A percentile compares a stretch with the other conserved stretches of the same genome.
Evolutionary conservation across 116 monocot species (phyloP).

Genomic region (Cymodocea nodosa): DNA sequence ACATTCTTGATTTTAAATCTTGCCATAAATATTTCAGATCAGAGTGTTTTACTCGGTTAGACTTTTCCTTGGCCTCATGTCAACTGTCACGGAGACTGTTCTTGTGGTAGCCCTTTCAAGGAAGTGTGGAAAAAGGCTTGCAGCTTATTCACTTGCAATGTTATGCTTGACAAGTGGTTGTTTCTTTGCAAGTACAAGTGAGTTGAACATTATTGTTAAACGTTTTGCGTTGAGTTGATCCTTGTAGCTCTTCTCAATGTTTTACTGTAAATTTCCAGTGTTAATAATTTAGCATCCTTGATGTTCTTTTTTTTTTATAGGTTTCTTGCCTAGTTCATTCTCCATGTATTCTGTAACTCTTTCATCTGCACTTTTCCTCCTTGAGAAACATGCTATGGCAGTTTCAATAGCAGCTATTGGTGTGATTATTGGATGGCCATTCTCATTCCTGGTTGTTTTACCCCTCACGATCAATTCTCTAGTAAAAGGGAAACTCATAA

Average conservation of each 20-base stretch:
- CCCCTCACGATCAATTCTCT: slow-evolving; percentile 69
- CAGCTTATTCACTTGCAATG: slow-evolving; percentile 80
- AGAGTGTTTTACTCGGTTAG: slow-evolving; percentile 82
- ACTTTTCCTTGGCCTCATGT: slow-evolving; percentile 83
- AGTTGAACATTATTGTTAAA: slow-evolving; percentile 4
- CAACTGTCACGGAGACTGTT: slow-evolving; percentile 61
- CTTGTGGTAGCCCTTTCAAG: slow-evolving; percentile 85
- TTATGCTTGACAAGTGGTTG: slow-evolving; percentile 93
- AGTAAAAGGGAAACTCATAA: slow-evolving; percentile 38
- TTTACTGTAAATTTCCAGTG: neutral
- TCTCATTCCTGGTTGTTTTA: slow-evolving; percentile 72
- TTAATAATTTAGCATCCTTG: neutral
- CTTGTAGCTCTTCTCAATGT: neutral
- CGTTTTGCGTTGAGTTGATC: neutral
- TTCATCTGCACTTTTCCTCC: slow-evolving; percentile 81
- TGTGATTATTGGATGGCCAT: slow-evolving; percentile 92
- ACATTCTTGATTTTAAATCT: neutral
- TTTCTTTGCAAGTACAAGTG: slow-evolving; percentile 98
- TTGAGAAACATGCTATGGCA: slow-evolving; percentile 65
- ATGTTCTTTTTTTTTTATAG: slow-evolving; percentile 21
- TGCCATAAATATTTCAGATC: slow-evolving; percentile 26
- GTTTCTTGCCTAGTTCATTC: slow-evolving; percentile 94
- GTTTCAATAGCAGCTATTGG: slow-evolving; percentile 82
- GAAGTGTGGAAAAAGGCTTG: slow-evolving; percentile 80
- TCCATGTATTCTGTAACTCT: slow-evolving; percentile 97